phyloP scores from a whole-genome alignment of 257 asterid species.

The Solanum microdontum region DNA sequence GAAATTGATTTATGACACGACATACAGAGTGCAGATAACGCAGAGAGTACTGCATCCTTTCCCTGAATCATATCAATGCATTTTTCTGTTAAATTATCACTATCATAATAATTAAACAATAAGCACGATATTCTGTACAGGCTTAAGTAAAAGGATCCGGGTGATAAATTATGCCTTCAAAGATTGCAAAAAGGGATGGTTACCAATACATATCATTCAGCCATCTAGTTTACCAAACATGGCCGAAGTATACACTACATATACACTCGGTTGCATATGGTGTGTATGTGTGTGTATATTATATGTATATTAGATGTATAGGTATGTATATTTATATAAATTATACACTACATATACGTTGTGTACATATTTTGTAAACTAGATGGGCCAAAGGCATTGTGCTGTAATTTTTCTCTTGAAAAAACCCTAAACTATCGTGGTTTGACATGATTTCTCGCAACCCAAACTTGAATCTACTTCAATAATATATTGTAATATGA shows the following conservation, averaged over 20 bases:
- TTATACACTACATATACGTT: background rate
- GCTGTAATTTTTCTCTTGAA: background rate
- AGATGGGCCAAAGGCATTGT: background rate
- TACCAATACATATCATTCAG: background rate
- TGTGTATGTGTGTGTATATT: background rate
- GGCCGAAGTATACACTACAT: background rate
- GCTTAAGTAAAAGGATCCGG: background rate
- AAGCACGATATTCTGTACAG: background rate
- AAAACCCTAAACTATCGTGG: background rate
- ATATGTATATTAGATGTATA: background rate
- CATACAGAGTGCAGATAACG: slow-evolving; percentile 71
- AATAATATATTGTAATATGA: background rate
- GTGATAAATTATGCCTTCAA: background rate
- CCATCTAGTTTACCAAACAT: background rate
- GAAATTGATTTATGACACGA: slow-evolving; percentile 67
- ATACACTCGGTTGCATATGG: background rate
- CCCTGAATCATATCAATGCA: slow-evolving; percentile 48
- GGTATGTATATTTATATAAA: no score
- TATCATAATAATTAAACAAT: background rate
- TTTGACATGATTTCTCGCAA: background rate
- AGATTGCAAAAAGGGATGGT: background rate
- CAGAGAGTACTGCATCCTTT: slow-evolving; percentile 69
- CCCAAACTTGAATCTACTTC: background rate
- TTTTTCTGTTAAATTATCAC: background rate
- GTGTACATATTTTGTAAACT: background rate